These are phyloP conservation scores for Boletus nobilissimus DNA, from an alignment of 1,284 basidiomycete genomes.

Conservation along the genomic window DNA sequence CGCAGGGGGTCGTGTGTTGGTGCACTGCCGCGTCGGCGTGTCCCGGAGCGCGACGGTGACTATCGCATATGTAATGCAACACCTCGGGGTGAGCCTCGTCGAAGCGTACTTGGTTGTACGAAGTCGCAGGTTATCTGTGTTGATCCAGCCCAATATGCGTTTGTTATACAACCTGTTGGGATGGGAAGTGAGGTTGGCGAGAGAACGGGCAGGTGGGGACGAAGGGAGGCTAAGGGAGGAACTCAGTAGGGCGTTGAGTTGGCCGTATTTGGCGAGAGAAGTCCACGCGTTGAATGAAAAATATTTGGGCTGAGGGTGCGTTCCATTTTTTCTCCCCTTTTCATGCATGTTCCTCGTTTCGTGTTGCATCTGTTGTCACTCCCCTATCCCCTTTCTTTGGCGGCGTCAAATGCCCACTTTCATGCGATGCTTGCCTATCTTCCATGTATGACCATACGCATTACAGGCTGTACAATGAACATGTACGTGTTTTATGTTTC, in stretches of 20 bases:
- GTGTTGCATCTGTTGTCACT: conserved; percentile 9
- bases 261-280: conserved; percentile 83
- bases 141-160: conserved; percentile 95
- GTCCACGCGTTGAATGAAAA: conserved; percentile 85
- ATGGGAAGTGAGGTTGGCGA: conserved; percentile 89
- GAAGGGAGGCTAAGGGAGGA: conserved; percentile 61
- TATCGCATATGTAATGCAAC: conserved; percentile 97
- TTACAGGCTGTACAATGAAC: background rate
- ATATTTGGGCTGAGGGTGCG: conserved; percentile 61
- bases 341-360: background rate
- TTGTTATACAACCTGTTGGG: conserved; percentile 93
- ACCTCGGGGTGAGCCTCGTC: conserved; percentile 87
- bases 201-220: conserved; percentile 67
- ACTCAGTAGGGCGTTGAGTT: conserved; percentile 72
- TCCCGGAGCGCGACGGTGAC: conserved; percentile 93
- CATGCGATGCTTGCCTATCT: conserved; percentile 1
- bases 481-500: too few relatives aligned
- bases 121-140: conserved; percentile 81
- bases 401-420: background rate
- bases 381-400: background rate
- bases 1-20: conserved; percentile 89
- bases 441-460: conserved; percentile 4
- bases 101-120: conserved; percentile 93
- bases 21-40: conserved; percentile 97
- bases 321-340: background rate